phyloP scores from a whole-genome alignment of 2,329 filamentous ascomycete species.

The Domatiomyces globalis region DNA sequence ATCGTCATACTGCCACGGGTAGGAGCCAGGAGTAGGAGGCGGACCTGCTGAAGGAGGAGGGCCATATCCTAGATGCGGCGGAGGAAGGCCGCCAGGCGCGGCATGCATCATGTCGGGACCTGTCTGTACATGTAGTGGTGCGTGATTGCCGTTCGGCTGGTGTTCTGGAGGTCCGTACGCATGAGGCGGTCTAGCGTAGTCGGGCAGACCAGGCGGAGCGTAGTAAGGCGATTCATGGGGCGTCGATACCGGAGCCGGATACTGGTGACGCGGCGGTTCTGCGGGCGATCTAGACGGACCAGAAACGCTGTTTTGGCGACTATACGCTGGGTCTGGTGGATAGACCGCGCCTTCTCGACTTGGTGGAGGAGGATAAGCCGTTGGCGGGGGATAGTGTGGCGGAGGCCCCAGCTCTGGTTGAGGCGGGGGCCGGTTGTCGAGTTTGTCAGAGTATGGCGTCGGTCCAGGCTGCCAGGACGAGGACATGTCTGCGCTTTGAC shows the following conservation, averaged over 20 bases:
- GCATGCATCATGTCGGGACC: conserved; percentile 17
- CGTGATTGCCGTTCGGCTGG: conserved; percentile 14
- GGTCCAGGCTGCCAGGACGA: conserved; percentile 15
- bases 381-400: conserved; percentile 5
- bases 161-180: conserved; percentile 12
- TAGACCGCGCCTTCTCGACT: neutral
- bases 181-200: conserved; percentile 13
- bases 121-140: conserved; percentile 13
- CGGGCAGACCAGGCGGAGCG: conserved; percentile 8
- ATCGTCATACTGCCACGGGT: conserved; percentile 7
- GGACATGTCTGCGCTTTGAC: conserved; percentile 12
- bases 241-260: conserved; percentile 13
- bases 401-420: conserved; percentile 10
- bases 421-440: conserved; percentile 14
- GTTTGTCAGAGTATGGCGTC: conserved; percentile 15
- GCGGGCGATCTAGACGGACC: conserved; percentile 16
- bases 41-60: conserved; percentile 14
- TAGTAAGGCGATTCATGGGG: conserved; percentile 15
- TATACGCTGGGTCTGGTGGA: conserved; percentile 12
- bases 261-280: conserved; percentile 12
- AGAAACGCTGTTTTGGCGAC: conserved; percentile 16
- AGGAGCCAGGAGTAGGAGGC: conserved; percentile 5
- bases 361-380: conserved; percentile 11
- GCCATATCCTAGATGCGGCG: conserved; percentile 7
- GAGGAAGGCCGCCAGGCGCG: conserved; percentile 8